A percentile compares a stretch with the other conserved stretches of the same genome.
Conservation (phyloP, 768 basidiomycete genomes). For the Pleurotus giganteus region DNA sequence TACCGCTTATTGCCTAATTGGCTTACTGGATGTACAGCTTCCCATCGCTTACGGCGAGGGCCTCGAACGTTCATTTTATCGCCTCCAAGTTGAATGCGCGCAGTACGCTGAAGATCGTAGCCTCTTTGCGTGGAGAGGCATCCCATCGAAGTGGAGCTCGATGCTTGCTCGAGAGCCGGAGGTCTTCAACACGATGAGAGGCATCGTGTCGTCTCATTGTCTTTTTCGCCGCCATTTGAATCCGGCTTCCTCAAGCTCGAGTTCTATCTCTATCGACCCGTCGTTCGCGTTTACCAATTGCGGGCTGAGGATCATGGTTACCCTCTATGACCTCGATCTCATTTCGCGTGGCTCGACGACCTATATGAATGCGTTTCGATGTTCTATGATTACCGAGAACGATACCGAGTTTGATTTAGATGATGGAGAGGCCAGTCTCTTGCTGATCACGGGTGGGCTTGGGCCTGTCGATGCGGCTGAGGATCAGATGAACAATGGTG, state of each 20-base stretch:
- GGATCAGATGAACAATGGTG: too few relatives aligned
- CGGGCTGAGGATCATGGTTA: background rate
- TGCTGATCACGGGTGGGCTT: too few relatives aligned
- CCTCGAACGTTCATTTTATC: background rate
- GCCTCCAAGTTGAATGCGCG: background rate
- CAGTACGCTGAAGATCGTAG: background rate
- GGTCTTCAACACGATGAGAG: background rate
- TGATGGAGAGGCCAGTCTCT: too few relatives aligned
- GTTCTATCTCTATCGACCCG: background rate
- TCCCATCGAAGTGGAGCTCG: background rate
- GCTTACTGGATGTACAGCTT: background rate
- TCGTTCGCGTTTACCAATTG: background rate
- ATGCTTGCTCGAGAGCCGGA: background rate
- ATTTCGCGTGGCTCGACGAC: background rate
- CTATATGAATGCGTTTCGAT: background rate
- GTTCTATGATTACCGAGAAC: too few relatives aligned
- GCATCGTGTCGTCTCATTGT: background rate
- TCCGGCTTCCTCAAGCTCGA: too few relatives aligned
- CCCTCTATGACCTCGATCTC: background rate
- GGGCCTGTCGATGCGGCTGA: too few relatives aligned
- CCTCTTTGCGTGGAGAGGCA: background rate
- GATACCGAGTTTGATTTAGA: too few relatives aligned
- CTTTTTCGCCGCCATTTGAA: background rate
- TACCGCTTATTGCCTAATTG: background rate
- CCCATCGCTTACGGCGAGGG: slow-evolving; percentile 5